Evolutionary conservation across 345 rosid species (phyloP).

Genomic region (Nasturtium officinale): DNA sequence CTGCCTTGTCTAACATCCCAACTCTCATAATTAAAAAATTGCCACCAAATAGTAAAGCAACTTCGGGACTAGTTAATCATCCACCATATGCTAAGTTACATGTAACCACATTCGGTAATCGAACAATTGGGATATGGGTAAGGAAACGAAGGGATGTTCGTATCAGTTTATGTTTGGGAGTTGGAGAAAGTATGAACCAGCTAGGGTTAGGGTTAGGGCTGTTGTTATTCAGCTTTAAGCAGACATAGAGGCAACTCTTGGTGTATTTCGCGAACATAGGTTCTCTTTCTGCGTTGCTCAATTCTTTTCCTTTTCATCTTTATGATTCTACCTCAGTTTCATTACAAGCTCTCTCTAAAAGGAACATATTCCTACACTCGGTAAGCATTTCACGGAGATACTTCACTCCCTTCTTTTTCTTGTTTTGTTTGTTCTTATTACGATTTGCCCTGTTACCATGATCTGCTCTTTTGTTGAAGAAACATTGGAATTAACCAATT

Average conservation of each 20-base stretch:
- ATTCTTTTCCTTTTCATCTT: not conserved
- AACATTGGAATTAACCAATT: slow-evolving; percentile 1
- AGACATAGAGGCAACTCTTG: not conserved
- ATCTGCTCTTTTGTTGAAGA: not conserved
- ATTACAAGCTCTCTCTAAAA: not conserved
- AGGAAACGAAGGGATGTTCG: not conserved
- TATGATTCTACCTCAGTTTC: not conserved
- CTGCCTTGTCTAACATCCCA: too few species aligned
- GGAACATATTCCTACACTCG: not conserved
- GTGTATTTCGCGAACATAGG: not conserved
- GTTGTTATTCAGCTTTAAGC: not conserved
- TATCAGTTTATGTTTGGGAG: not conserved
- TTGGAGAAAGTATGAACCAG: not conserved
- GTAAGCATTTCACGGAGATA: not conserved
- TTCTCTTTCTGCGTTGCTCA: not conserved
- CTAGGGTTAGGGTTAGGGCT: too few species aligned
- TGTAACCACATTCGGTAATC: too few species aligned
- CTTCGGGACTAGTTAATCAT: too few species aligned
- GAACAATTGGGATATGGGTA: not conserved
- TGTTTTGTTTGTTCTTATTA: slow-evolving; percentile 11
- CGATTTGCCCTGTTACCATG: not conserved
- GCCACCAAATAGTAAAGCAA: too few species aligned
- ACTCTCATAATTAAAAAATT: too few species aligned
- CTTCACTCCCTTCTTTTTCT: not conserved
- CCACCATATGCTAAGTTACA: too few species aligned